These are phyloP conservation scores for Stropharia rugosoannulata DNA, from an alignment of 768 basidiomycete genomes.

Conservation along the genomic window DNA sequence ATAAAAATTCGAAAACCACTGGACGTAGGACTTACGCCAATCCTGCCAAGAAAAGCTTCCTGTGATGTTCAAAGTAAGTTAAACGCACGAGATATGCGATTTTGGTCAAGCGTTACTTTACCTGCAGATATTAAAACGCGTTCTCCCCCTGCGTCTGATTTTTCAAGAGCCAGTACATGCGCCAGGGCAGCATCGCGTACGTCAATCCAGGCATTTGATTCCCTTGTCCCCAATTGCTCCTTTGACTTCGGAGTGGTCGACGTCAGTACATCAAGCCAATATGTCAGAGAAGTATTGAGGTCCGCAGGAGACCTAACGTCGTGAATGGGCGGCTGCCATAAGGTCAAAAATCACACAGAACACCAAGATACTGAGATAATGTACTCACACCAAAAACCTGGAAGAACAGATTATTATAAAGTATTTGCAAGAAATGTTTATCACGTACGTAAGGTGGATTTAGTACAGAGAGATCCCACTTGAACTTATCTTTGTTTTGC, in stretches of 20 bases:
- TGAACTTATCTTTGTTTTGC: conserved; percentile 38
- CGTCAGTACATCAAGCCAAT: conserved; percentile 27
- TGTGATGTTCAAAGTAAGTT: not conserved
- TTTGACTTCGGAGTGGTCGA: conserved; percentile 14
- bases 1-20: not conserved
- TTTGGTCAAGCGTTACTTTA: not conserved
- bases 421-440: not conserved
- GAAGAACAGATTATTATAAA: not conserved
- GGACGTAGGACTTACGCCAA: conserved; percentile 25
- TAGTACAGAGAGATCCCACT: conserved; percentile 52
- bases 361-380: not conserved
- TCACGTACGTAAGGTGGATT: conserved; percentile 52
- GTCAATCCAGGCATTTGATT: conserved; percentile 39
- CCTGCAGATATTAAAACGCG: conserved; percentile 52
- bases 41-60: conserved; percentile 32
- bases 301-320: conserved; percentile 30
- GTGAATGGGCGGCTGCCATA: conserved; percentile 39
- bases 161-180: conserved; percentile 52
- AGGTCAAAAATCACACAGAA: not conserved
- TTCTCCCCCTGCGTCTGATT: conserved; percentile 51
- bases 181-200: conserved; percentile 58
- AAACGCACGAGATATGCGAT: not conserved
- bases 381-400: conserved; percentile 32
- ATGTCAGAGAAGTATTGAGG: conserved; percentile 39
- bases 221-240: conserved; percentile 12